Evolutionary conservation across 805 yeast species (phyloP).

Genomic region (Wickerhamomyces silvicola): DNA sequence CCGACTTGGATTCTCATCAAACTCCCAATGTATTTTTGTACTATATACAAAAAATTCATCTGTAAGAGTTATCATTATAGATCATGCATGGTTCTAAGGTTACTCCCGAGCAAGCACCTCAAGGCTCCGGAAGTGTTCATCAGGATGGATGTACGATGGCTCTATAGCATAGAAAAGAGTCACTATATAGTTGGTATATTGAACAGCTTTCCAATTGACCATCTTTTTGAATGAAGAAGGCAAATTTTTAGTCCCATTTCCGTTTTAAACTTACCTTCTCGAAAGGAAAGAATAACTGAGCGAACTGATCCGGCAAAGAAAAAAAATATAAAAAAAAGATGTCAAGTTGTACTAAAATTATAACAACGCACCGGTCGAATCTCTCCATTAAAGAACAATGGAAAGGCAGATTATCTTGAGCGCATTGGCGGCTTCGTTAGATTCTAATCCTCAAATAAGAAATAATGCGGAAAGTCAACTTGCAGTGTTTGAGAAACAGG

Average conservation of each 20-base stretch:
- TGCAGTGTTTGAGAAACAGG: conserved; percentile 43
- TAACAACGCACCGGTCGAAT: too few species aligned
- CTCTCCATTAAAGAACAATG: conserved; percentile 10
- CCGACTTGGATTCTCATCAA: conserved; percentile 53
- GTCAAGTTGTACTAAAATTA: too few species aligned
- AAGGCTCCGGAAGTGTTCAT: conserved; percentile 92
- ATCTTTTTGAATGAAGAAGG: background rate
- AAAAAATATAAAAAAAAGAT: conserved; percentile 19
- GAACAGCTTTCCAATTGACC: conserved; percentile 15
- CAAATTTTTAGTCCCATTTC: background rate
- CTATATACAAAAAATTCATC: conserved; percentile 35
- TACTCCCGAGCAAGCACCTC: conserved; percentile 72
- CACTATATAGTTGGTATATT: conserved; percentile 17
- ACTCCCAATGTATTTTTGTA: conserved; percentile 77
- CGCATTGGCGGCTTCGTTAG: conserved; percentile 49
- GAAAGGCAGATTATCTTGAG: conserved; percentile 44
- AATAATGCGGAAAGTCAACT: conserved; percentile 49
- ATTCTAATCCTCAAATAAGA: conserved; percentile 41
- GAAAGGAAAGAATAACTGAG: background rate
- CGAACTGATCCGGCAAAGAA: conserved; percentile 1
- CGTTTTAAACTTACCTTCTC: background rate
- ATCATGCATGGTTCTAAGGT: too few species aligned
- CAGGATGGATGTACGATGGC: conserved; percentile 91
- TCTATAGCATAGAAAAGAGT: conserved; percentile 53
- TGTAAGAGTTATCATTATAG: conserved; percentile 4